Conservation (phyloP, 306 rosid genomes). For the Prunus davidiana region DNA sequence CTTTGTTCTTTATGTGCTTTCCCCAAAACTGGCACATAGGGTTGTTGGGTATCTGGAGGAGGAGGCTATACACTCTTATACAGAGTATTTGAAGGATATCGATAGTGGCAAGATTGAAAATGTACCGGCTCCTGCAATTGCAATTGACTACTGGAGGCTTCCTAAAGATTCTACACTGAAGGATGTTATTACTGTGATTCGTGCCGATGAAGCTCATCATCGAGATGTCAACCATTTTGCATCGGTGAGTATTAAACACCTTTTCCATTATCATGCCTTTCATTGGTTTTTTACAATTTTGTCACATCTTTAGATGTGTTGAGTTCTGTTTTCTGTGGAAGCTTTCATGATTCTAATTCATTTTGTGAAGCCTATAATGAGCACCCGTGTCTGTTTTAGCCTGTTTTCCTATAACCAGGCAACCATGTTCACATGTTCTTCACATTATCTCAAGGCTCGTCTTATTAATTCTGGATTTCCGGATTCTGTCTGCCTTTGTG, state of each 20-base stretch:
- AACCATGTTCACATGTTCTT: neutral
- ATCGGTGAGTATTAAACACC: constrained; percentile 45
- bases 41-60: constrained; percentile 77
- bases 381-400: neutral
- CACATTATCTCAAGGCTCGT: neutral
- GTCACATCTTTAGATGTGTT: neutral
- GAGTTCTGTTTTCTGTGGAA: neutral
- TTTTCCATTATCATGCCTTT: neutral
- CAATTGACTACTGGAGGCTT: constrained; percentile 80
- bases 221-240: constrained; percentile 83
- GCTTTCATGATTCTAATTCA: neutral
- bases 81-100: constrained; percentile 53
- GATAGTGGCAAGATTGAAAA: constrained; percentile 60
- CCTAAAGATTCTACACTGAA: constrained; percentile 64
- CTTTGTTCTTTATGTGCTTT: constrained; percentile 50
- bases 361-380: neutral
- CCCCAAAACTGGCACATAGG: constrained; percentile 70
- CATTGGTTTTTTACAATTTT: neutral
- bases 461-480: neutral
- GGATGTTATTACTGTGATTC: constrained; percentile 68
- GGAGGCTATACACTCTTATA: constrained; percentile 68
- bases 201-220: constrained; percentile 88
- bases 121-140: constrained; percentile 72
- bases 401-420: neutral
- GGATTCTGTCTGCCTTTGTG: constrained; percentile 3